phyloP scores from a whole-genome alignment of 2,329 filamentous ascomycete genomes.

The Aspergillus aculeatus region DNA sequence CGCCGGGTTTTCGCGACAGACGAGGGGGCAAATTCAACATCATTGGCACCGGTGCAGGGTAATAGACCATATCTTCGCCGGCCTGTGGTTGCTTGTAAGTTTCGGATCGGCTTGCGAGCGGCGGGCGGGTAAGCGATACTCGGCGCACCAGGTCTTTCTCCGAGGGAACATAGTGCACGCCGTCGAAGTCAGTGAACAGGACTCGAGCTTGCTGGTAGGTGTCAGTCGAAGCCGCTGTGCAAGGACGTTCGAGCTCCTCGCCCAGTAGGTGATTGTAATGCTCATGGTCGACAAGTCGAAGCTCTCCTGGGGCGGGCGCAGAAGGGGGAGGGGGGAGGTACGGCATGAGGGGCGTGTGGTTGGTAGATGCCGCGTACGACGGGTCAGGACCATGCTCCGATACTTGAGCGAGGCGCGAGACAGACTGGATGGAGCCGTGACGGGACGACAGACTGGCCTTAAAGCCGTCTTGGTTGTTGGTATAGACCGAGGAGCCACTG shows the following conservation, averaged over 20 bases:
- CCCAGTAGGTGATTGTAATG: constrained; percentile 18
- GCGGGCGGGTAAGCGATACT: constrained; percentile 40
- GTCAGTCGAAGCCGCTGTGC: constrained; percentile 45
- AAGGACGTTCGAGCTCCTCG: constrained; percentile 32
- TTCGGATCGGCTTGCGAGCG: constrained; percentile 40
- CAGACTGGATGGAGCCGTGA: constrained; percentile 43
- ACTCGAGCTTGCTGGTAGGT: constrained; percentile 46
- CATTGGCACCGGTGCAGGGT: constrained; percentile 88
- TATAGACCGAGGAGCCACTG: constrained; percentile 43
- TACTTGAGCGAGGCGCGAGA: constrained; percentile 40
- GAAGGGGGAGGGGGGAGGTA: constrained; percentile 18
- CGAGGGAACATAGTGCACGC: constrained; percentile 45
- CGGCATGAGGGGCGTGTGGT: constrained; percentile 18
- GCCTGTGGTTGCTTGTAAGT: constrained; percentile 49
- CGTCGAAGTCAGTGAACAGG: constrained; percentile 52
- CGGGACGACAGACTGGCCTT: constrained; percentile 39
- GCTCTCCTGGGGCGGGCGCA: constrained; percentile 4
- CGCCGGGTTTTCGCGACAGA: constrained; percentile 69
- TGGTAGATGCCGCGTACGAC: constrained; percentile 8
- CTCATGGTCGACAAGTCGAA: constrained; percentile 17
- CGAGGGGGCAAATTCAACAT: constrained; percentile 91
- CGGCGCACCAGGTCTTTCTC: constrained; percentile 29
- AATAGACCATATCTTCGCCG: constrained; percentile 84
- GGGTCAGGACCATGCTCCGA: constrained; percentile 42
- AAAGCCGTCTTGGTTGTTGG: constrained; percentile 43